Evolutionary conservation across 192 early-diverging fungal genomes (phyloP).

Genomic region (Rhizoclosmatium globosum): DNA sequence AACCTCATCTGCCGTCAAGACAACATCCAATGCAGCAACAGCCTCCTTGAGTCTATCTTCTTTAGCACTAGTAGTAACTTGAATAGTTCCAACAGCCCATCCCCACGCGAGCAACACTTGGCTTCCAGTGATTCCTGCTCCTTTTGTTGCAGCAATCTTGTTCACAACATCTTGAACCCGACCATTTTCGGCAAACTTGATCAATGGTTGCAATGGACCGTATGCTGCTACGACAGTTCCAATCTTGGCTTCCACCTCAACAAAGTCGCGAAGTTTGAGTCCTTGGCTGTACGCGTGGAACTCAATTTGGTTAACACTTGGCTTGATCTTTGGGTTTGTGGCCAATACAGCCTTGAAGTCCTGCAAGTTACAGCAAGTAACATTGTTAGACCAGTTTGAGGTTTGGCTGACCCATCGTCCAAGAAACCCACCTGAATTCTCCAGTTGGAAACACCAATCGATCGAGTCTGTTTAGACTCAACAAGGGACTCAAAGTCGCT

Average conservation of each 20-base stretch:
- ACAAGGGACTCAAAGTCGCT: conserved; percentile 76
- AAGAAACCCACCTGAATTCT: conserved; percentile 43
- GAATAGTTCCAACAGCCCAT: conserved; percentile 12
- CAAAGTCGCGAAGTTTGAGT: conserved; percentile 13
- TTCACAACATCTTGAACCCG: conserved; percentile 7
- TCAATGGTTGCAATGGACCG: conserved; percentile 53
- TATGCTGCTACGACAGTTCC: conserved; percentile 36
- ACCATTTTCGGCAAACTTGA: conserved; percentile 27
- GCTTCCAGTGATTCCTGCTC: conserved; percentile 1
- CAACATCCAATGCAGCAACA: conserved; percentile 29
- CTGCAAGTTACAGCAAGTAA: not conserved
- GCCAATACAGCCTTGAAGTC: conserved; percentile 23
- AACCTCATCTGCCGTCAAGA: conserved; percentile 4
- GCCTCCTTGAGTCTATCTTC: conserved; percentile 30
- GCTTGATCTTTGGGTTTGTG: not conserved
- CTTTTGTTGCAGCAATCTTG: conserved; percentile 16
- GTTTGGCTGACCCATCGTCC: not conserved
- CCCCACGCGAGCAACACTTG: conserved; percentile 35
- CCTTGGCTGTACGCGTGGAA: conserved; percentile 44
- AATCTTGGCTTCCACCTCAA: not conserved
- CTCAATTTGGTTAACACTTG: conserved; percentile 43
- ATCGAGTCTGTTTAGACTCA: conserved; percentile 69
- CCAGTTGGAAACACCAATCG: conserved; percentile 87
- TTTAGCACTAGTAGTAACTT: conserved; percentile 33
- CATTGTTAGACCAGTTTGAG: not conserved